Base-by-base conservation (phyloP, 805 yeast genomes). In the Ogataea allantospora region DNA sequence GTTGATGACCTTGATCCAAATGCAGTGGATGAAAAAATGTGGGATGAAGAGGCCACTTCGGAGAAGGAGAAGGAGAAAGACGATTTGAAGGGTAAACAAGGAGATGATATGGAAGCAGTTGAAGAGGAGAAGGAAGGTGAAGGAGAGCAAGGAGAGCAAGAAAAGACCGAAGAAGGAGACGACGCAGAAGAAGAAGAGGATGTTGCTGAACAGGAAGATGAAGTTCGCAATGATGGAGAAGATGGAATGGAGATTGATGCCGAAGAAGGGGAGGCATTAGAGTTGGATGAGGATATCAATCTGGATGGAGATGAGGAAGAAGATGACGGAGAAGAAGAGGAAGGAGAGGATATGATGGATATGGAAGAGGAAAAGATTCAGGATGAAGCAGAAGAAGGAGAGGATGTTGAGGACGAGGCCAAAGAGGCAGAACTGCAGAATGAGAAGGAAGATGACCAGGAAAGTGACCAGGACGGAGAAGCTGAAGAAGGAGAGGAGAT, bases 21-120 rank as follows among this genome's bases (percentile, higher is more conserved):
- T 62, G 95, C 96, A 3, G 78, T 91, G 33, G 98, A 91, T 58
- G 97, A 91, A 49, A 91, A 88, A 64, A 88, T 88, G 96, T 91
- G 98, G 96, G 93, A 91, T 54, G 97, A 89, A 54, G 88, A 91
- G 57, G 85, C 83, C 9, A 73, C 81, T 11, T 77, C 77, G 46
- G 72, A 76, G 14, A 85, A 87, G 54, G 96, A 88, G 53, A 88
- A 88, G 57, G 86, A 88, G 28, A 72, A 89, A 7, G 95, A 88
- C 18, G 68, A 75, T 40, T 63, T 78, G 65, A 80, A 87, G 3
- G 78, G 80, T 9, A 68, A 73, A 41, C 66, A 55, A n/a, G 60
- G 73, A 33, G 77, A 77, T 18, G 77, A 78, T 24, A 62, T 70
- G 39, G 64, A 72, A 63, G 77, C 71, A 40, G 65, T 68, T 15